Evolutionary conservation across 2,329 filamentous ascomycete species (phyloP).

Genomic region (Microdochium bolleyi): DNA sequence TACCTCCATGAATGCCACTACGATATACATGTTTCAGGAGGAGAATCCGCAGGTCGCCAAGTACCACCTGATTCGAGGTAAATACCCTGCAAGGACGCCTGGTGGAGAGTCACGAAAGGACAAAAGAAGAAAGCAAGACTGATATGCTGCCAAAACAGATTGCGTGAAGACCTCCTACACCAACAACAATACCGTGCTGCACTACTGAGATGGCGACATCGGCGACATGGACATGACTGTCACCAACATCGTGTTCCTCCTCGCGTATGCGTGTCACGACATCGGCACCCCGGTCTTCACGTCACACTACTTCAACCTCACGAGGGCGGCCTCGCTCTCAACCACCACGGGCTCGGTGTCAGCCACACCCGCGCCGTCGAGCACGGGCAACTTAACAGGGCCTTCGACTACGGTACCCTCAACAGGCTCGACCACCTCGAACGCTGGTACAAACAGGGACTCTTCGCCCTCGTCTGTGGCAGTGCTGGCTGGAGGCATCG

Average conservation of each 20-base stretch:
- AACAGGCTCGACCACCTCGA: not conserved
- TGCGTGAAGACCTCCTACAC: not conserved
- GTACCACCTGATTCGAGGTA: not conserved
- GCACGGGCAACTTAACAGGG: not conserved
- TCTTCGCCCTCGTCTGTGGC: not conserved
- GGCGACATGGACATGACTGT: not conserved
- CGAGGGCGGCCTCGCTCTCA: not conserved
- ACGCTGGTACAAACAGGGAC: no score
- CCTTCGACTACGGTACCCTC: not conserved
- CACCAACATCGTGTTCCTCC: not conserved
- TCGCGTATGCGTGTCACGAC: not conserved
- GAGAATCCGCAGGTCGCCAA: not conserved
- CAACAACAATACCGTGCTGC: not conserved
- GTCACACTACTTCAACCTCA: not conserved
- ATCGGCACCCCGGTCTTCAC: not conserved
- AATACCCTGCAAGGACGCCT: not conserved
- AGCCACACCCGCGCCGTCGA: not conserved
- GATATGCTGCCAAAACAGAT: no score
- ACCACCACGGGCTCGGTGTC: not conserved
- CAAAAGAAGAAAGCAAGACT: no score
- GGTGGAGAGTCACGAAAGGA: not conserved
- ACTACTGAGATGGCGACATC: not conserved
- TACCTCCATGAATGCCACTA: not conserved
- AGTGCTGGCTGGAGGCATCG: not conserved
- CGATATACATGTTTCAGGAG: not conserved